phyloP scores from a whole-genome alignment of 257 asterid species.

The Anisodus tanguticus region DNA sequence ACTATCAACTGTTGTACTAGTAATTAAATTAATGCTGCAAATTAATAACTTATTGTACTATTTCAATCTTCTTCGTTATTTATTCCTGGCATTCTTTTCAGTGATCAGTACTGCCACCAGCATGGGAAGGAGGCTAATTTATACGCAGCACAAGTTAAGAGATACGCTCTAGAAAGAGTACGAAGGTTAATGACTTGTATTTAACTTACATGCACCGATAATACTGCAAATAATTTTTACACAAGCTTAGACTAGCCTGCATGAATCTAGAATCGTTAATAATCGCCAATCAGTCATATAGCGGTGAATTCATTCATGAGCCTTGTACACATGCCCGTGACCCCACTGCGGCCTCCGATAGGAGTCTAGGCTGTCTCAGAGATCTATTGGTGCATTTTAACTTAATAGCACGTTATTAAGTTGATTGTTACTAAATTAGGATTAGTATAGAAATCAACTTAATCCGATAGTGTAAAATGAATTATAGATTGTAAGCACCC shows the following conservation, averaged over 20 bases:
- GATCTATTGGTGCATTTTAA: neutral
- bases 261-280: no score
- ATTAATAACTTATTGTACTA: neutral
- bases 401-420: neutral
- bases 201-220: neutral
- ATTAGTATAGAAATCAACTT: neutral
- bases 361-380: neutral
- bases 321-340: neutral
- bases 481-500: neutral
- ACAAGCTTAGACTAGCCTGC: no score
- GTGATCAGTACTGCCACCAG: slow-evolving; percentile 9
- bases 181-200: neutral
- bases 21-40: neutral
- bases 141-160: neutral
- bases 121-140: neutral
- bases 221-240: neutral
- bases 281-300: neutral
- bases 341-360: no score
- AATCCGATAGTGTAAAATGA: no score
- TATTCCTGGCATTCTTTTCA: neutral
- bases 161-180: neutral
- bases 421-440: neutral
- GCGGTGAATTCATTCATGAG: neutral
- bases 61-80: neutral
- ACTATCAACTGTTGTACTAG: neutral